These are phyloP conservation scores for Hanseniaspora guilliermondii DNA, from an alignment of 805 yeast genomes.

Conservation along the genomic window DNA sequence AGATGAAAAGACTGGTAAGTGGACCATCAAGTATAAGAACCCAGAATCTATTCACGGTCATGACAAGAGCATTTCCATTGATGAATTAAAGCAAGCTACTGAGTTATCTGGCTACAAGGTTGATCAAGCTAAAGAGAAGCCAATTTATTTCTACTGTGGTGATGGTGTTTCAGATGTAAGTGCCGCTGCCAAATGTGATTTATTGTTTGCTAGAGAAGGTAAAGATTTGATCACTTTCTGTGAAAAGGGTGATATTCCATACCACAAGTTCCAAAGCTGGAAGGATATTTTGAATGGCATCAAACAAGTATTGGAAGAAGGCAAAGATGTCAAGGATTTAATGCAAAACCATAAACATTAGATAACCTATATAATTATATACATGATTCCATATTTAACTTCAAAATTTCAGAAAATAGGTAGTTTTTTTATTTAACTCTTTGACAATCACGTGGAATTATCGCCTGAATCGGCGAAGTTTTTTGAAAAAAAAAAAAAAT, in stretches of 20 bases:
- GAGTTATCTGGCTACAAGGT: slow-evolving; percentile 30
- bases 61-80: slow-evolving; percentile 78
- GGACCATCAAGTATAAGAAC: slow-evolving; percentile 82
- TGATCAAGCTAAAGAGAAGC: slow-evolving; percentile 18
- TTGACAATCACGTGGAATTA: background rate
- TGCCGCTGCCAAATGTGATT: slow-evolving; percentile 90
- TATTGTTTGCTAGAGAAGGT: slow-evolving; percentile 86
- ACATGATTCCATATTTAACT: background rate
- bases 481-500: background rate
- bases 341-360: slow-evolving; percentile 10
- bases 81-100: slow-evolving; percentile 28
- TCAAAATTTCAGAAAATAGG: no score
- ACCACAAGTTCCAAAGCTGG: slow-evolving; percentile 61
- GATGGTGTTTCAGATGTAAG: slow-evolving; percentile 93
- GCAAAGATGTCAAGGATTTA: slow-evolving; percentile 9
- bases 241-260: slow-evolving; percentile 66
- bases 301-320: slow-evolving; percentile 26
- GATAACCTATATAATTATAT: background rate
- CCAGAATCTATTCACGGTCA: slow-evolving; percentile 76
- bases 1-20: slow-evolving; percentile 32
- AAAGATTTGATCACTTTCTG: slow-evolving; percentile 81
- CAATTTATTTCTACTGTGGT: slow-evolving; percentile 75
- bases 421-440: no score
- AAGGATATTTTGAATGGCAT: slow-evolving; percentile 58
- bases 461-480: slow-evolving; percentile 11